Conservation (phyloP, 2,329 filamentous ascomycete species). For the Neofusicoccum umdonicola region DNA sequence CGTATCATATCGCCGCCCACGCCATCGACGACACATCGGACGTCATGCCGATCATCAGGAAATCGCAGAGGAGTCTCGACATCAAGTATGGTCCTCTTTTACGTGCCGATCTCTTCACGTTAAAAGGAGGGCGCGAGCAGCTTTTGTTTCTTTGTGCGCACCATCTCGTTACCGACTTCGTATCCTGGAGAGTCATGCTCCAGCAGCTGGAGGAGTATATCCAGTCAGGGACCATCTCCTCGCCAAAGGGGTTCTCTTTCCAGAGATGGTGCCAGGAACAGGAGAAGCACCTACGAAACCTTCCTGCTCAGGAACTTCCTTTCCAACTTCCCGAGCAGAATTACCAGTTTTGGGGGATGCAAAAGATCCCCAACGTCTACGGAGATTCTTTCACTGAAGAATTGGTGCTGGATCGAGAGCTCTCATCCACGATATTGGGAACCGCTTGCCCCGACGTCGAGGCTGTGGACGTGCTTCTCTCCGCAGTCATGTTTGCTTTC, state of each 20-base stretch:
- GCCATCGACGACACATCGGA: background rate
- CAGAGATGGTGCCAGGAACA: constrained; percentile 38
- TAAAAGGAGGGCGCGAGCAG: constrained; percentile 24
- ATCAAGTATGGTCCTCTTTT: constrained; percentile 39
- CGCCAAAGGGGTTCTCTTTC: constrained; percentile 34
- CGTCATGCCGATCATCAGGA: background rate
- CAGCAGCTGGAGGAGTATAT: constrained; percentile 37
- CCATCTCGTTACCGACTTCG: constrained; percentile 37
- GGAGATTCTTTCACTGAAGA: constrained; percentile 32
- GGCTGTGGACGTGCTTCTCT: constrained; percentile 4
- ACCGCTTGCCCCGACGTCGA: background rate
- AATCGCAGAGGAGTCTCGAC: constrained; percentile 29
- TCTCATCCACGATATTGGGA: constrained; percentile 26
- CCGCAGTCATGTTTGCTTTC: background rate
- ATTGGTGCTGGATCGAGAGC: constrained; percentile 31
- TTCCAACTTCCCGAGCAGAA: constrained; percentile 27
- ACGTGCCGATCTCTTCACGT: constrained; percentile 42
- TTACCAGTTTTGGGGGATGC: constrained; percentile 40
- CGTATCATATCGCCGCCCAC: constrained; percentile 26
- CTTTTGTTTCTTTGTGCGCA: constrained; percentile 35
- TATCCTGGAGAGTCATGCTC: constrained; percentile 41
- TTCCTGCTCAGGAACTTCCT: constrained; percentile 26
- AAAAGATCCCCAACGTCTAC: constrained; percentile 30
- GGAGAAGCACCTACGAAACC: constrained; percentile 26
- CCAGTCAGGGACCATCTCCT: constrained; percentile 24